Conservation (phyloP, 2,329 filamentous ascomycete genomes). For the Hawksworthiomyces lignivorus region DNA sequence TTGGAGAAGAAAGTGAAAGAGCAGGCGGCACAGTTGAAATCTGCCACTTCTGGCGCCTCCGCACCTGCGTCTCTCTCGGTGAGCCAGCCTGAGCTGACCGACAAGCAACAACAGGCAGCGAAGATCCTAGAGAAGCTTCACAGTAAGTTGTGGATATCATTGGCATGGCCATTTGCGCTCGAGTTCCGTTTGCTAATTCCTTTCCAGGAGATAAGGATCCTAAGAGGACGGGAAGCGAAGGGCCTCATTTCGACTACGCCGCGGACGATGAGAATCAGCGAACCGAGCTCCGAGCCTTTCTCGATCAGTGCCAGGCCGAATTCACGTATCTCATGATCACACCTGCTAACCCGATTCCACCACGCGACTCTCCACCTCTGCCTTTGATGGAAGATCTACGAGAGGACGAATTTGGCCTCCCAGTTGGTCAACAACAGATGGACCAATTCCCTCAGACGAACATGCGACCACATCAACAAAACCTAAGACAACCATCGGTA, state of each 20-base stretch:
- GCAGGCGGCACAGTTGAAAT: conserved; percentile 65
- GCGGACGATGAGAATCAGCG: conserved; percentile 44
- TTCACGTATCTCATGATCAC: conserved; percentile 63
- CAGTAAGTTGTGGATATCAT: too few species aligned
- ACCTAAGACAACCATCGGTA: conserved; percentile 40
- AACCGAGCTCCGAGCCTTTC: conserved; percentile 50
- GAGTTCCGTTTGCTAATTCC: too few species aligned
- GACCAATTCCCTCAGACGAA: conserved; percentile 17
- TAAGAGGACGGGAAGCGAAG: conserved; percentile 35
- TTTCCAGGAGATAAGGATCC: conserved; percentile 32
- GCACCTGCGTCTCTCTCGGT: too few species aligned
- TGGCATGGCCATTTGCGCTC: too few species aligned
- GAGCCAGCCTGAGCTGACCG: conserved; percentile 35
- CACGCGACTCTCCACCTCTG: conserved; percentile 50
- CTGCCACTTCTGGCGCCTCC: too few species aligned
- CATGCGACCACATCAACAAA: conserved; percentile 33
- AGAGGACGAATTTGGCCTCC: conserved; percentile 45
- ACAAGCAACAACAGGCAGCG: conserved; percentile 42
- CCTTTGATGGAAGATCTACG: conserved; percentile 52
- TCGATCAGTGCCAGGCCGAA: conserved; percentile 58
- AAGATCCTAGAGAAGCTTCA: conserved; percentile 25
- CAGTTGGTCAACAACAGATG: conserved; percentile 33
- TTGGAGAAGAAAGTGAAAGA: conserved; percentile 82
- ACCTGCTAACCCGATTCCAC: conserved; percentile 56
- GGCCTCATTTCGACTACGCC: conserved; percentile 36